Conservation (phyloP, 2,329 filamentous ascomycete species). For the Arachnomyces sp. region DNA sequence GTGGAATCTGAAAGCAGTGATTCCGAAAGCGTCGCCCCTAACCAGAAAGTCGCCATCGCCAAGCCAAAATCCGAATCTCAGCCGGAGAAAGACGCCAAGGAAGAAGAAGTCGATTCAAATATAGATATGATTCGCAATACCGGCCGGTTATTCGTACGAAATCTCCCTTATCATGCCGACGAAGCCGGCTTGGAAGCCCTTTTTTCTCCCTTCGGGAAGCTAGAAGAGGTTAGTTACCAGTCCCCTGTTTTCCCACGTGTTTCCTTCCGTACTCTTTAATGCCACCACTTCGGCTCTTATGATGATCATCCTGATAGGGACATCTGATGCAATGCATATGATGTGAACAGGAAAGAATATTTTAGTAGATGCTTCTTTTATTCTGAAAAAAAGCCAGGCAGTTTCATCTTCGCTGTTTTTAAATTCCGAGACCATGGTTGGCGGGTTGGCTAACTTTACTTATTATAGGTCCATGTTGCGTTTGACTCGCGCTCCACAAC, state of each 20-base stretch:
- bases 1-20: constrained; percentile 9
- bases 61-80: too few species aligned
- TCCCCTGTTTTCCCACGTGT: constrained; percentile 12
- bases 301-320: constrained; percentile 99
- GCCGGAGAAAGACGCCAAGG: constrained; percentile 12
- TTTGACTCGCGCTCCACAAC: constrained; percentile 59
- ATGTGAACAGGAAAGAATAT: constrained; percentile 89
- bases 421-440: constrained; percentile 3
- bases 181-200: constrained; percentile 66
- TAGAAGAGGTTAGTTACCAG: constrained; percentile 70
- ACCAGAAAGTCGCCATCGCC: too few species aligned
- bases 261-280: constrained; percentile 8
- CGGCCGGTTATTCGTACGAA: constrained; percentile 76
- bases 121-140: constrained; percentile 61
- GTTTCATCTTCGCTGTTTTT: constrained; percentile 17
- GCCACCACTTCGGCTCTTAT: constrained; percentile 33
- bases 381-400: constrained; percentile 55
- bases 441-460: constrained; percentile 33
- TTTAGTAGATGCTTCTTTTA: constrained; percentile 99
- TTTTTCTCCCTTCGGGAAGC: constrained; percentile 61
- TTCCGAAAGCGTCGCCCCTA: constrained; percentile 11
- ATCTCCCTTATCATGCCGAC: constrained; percentile 71
- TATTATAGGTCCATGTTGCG: constrained; percentile 71
- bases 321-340: constrained; percentile 95
- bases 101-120: constrained; percentile 33